Conservation (phyloP, 139 green algal genomes). For the Trebouxia sp. region DNA sequence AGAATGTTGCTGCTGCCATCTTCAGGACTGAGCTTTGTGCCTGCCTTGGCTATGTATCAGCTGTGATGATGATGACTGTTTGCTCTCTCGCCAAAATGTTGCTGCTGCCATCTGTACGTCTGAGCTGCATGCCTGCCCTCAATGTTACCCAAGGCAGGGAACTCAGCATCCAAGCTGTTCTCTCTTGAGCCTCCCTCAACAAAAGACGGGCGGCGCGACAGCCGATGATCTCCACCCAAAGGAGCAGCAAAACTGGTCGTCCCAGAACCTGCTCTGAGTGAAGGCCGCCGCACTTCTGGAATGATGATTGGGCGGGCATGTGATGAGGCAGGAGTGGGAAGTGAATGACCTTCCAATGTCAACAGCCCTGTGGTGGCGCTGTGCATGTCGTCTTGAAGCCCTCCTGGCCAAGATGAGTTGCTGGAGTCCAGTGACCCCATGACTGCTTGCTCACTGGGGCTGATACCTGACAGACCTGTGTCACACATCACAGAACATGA, state of each 20-base stretch:
- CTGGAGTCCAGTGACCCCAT: neutral
- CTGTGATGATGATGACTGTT: neutral
- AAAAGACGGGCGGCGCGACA: neutral
- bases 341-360: neutral
- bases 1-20: slow-evolving; percentile 29
- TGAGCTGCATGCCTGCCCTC: slow-evolving; percentile 5
- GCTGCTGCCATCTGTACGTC: slow-evolving; percentile 26
- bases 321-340: neutral
- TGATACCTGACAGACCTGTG: neutral
- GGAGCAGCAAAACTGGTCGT: neutral
- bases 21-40: neutral
- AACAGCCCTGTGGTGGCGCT: slow-evolving; percentile 23
- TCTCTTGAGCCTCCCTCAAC: slow-evolving; percentile 7
- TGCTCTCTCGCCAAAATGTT: slow-evolving; percentile 9
- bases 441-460: neutral
- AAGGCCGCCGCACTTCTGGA: slow-evolving; percentile 10
- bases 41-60: neutral
- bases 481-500: no score
- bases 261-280: neutral
- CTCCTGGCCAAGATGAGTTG: neutral
- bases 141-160: neutral
- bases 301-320: slow-evolving; percentile 10
- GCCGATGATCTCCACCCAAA: neutral
- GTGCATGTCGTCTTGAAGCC: slow-evolving; percentile 29
- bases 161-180: slow-evolving; percentile 1